Conservation (phyloP, 2,329 filamentous ascomycete species). For the Fusarium concolor region DNA sequence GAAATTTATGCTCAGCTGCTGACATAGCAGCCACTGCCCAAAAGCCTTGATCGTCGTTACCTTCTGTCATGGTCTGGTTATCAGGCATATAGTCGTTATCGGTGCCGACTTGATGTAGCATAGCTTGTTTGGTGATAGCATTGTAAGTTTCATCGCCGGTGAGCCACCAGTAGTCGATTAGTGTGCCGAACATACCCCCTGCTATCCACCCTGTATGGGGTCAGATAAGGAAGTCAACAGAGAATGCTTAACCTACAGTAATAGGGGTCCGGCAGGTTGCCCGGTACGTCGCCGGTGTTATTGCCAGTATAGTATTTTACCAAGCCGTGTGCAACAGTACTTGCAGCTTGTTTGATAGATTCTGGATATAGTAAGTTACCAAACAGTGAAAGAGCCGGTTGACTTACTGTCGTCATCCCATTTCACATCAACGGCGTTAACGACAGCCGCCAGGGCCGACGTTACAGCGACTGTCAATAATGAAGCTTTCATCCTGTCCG, state of each 20-base stretch:
- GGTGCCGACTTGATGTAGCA: constrained; percentile 70
- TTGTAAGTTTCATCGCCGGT: constrained; percentile 76
- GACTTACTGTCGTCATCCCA: constrained; percentile 41
- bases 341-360: constrained; percentile 62
- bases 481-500: not conserved
- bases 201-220: constrained; percentile 71
- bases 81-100: constrained; percentile 72
- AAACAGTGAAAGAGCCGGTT: not conserved
- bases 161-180: constrained; percentile 79
- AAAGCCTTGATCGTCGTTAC: constrained; percentile 84
- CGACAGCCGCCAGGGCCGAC: constrained; percentile 24
- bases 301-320: constrained; percentile 67
- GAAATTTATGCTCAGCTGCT: constrained; percentile 81
- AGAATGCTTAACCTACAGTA: constrained; percentile 64
- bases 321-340: constrained; percentile 60
- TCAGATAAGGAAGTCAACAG: not conserved
- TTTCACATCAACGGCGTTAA: constrained; percentile 28
- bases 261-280: constrained; percentile 69
- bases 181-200: constrained; percentile 76
- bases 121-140: constrained; percentile 65
- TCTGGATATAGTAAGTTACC: constrained; percentile 48
- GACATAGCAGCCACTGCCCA: constrained; percentile 85
- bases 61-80: constrained; percentile 70
- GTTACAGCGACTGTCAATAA: constrained; percentile 23
- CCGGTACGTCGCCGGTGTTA: constrained; percentile 67